Evolutionary conservation across 192 early-diverging fungal genomes (phyloP).

Genomic region (Neocallimastix lanati): DNA sequence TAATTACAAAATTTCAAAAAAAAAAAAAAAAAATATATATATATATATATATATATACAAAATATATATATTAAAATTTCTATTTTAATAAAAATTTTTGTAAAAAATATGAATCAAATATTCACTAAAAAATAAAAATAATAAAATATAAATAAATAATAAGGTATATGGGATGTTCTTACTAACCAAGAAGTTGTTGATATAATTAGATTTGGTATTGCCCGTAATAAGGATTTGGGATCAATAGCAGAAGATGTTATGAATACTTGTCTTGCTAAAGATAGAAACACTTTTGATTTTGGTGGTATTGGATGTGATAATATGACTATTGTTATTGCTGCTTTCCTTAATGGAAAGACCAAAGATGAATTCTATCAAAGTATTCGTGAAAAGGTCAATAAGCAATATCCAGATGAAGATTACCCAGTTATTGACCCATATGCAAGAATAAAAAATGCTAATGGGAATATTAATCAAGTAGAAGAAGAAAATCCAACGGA

Average conservation of each 20-base stretch:
- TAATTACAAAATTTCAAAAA: too few relatives aligned
- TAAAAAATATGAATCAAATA: background rate
- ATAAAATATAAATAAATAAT: constrained; percentile 1
- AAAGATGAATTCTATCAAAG: constrained; percentile 34
- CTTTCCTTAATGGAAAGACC: constrained; percentile 55
- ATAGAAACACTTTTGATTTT: constrained; percentile 40
- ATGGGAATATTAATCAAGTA: background rate
- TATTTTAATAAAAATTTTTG: too few relatives aligned
- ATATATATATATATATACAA: too few relatives aligned
- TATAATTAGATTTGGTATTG: constrained; percentile 57
- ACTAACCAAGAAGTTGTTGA: constrained; percentile 65
- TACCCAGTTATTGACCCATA: background rate
- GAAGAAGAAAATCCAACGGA: background rate
- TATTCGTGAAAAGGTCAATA: background rate
- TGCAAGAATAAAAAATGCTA: background rate
- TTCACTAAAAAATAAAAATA: background rate
- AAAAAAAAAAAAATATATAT: too few relatives aligned
- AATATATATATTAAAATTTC: too few relatives aligned
- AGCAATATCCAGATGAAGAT: background rate
- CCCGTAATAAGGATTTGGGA: constrained; percentile 33
- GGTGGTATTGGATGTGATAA: constrained; percentile 98
- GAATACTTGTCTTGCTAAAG: constrained; percentile 77
- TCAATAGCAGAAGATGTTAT: constrained; percentile 74
- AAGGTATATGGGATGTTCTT: constrained; percentile 98
- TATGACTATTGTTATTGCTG: constrained; percentile 93